phyloP scores from a whole-genome alignment of 2,329 filamentous ascomycete species.

The Orbilia ellipsospora region DNA sequence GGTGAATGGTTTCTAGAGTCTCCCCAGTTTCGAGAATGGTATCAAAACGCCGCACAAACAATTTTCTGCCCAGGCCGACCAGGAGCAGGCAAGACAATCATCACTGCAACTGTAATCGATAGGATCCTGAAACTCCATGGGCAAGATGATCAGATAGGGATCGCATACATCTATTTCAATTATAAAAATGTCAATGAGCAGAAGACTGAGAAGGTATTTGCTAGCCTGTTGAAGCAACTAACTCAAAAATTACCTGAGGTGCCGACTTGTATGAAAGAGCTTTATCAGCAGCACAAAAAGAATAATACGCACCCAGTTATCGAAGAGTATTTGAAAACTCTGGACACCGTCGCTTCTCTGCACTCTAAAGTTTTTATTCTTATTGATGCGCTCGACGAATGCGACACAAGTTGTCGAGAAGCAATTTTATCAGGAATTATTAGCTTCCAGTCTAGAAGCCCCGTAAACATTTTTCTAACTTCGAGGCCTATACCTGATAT shows the following conservation, averaged over 20 bases:
- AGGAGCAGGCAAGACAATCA: slow-evolving; percentile 31
- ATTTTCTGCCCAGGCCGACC: slow-evolving; percentile 15
- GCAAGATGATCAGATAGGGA: slow-evolving; percentile 57
- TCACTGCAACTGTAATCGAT: slow-evolving; percentile 9
- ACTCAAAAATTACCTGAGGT: slow-evolving; percentile 40
- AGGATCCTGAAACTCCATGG: slow-evolving; percentile 55
- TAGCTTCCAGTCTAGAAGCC: background rate
- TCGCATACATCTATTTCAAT: slow-evolving; percentile 66
- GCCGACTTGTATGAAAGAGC: background rate
- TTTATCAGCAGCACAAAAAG: background rate
- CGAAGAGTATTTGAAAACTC: background rate
- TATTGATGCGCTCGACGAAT: slow-evolving; percentile 31
- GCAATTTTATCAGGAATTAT: background rate
- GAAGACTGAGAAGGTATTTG: slow-evolving; percentile 59
- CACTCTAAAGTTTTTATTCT: slow-evolving; percentile 9
- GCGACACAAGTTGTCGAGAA: background rate
- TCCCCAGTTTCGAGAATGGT: slow-evolving; percentile 60
- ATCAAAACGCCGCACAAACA: background rate
- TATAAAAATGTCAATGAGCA: slow-evolving; percentile 64
- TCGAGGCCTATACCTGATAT: background rate
- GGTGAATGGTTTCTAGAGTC: slow-evolving; percentile 66
- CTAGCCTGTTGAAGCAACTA: slow-evolving; percentile 63
- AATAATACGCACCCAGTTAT: background rate
- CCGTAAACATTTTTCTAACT: background rate
- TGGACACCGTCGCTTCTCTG: background rate